A percentile compares a stretch with the other conserved stretches of the same genome.
Evolutionary conservation across 306 rosid genomes (phyloP).

Genomic region (Luffa acutangula): DNA sequence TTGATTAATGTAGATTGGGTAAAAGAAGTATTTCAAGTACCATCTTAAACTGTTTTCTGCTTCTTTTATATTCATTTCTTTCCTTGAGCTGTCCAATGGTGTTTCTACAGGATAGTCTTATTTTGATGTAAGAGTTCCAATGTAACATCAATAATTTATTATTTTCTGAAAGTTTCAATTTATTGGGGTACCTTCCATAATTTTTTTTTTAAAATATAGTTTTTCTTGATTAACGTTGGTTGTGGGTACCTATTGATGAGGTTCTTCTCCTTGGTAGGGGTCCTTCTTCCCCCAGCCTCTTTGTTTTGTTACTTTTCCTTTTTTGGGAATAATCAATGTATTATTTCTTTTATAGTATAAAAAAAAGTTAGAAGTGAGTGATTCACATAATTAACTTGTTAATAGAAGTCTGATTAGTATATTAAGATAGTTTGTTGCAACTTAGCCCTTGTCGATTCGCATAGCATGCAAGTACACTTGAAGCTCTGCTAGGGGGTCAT

Average conservation of each 20-base stretch:
- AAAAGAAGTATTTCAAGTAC: neutral
- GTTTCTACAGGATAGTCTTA: neutral
- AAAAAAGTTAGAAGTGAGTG: neutral
- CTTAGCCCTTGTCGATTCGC: neutral
- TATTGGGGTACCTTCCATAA: neutral
- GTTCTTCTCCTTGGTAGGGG: neutral
- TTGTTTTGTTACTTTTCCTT: neutral
- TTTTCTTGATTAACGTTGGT: neutral
- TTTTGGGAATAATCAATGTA: neutral
- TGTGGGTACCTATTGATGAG: neutral
- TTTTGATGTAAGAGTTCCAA: neutral
- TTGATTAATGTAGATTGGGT: neutral
- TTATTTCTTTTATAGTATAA: neutral
- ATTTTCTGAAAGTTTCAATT: neutral
- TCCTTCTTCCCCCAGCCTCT: neutral
- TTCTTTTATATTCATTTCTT: neutral
- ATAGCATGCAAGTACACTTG: neutral
- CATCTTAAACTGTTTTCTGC: neutral
- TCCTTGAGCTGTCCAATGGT: neutral
- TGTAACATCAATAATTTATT: neutral
- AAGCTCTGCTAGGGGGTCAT: neutral
- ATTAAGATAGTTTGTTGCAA: neutral
- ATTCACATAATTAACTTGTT: neutral
- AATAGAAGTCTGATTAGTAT: neutral
- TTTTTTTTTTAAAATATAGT: neutral